A percentile compares a stretch with the other conserved stretches of the same genome.
phyloP scores from a whole-genome alignment of 768 basidiomycete species.

The Inosperma sp. region DNA sequence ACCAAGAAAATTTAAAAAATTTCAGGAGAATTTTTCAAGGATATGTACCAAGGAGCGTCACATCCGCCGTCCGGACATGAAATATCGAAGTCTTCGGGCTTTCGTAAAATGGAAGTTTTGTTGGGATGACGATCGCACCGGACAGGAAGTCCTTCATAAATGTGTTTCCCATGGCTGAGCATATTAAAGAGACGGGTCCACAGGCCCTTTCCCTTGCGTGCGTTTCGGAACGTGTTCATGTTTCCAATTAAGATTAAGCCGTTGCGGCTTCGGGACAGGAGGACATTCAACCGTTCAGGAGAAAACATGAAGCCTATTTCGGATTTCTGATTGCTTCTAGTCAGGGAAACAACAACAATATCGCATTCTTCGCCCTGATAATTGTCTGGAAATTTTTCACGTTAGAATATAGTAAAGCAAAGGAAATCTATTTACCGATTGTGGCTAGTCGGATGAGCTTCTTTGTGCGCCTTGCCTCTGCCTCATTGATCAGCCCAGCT shows the following conservation, averaged over 20 bases:
- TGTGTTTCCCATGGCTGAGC: slow-evolving; percentile 37
- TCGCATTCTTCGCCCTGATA: slow-evolving; percentile 75
- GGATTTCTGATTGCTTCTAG: slow-evolving; percentile 48
- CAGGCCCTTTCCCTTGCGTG: slow-evolving; percentile 46
- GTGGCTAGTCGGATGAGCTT: slow-evolving; percentile 54
- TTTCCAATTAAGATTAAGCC: slow-evolving; percentile 65
- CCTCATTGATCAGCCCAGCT: slow-evolving; percentile 47
- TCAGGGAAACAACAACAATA: slow-evolving; percentile 57
- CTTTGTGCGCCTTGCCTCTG: slow-evolving; percentile 39
- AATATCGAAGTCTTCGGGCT: slow-evolving; percentile 45
- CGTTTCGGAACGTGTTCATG: slow-evolving; percentile 47
- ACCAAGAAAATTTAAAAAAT: background rate
- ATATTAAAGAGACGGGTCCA: slow-evolving; percentile 49
- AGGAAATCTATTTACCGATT: slow-evolving; percentile 43
- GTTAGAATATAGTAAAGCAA: background rate
- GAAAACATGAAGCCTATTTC: slow-evolving; percentile 71
- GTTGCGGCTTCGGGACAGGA: slow-evolving; percentile 63
- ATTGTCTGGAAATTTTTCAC: slow-evolving; percentile 44
- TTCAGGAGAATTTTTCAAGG: background rate
- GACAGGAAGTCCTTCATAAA: slow-evolving; percentile 59
- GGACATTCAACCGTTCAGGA: slow-evolving; percentile 66
- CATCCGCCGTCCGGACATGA: slow-evolving; percentile 63
- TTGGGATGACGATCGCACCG: slow-evolving; percentile 52
- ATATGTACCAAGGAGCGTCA: slow-evolving; percentile 48
- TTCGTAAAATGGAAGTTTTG: slow-evolving; percentile 32